Evolutionary conservation across 2,329 filamentous ascomycete genomes (phyloP).

Genomic region (Pseudopithomyces chartarum): DNA sequence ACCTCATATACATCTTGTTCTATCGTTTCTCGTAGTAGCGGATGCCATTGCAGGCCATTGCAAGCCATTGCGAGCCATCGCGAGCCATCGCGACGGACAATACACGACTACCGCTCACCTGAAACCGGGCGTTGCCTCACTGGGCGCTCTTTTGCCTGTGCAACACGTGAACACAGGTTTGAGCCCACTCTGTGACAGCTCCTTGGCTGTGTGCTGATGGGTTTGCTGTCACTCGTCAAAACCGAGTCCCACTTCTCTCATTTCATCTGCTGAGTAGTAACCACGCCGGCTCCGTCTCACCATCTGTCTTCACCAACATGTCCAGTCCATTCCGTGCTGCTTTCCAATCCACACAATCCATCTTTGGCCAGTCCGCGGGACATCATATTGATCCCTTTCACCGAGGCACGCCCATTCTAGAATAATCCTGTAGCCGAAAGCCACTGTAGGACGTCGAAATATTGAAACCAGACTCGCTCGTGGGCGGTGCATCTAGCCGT

Average conservation of each 20-base stretch:
- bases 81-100: background rate
- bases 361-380: too few relatives aligned
- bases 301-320: background rate
- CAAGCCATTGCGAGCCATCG: too few relatives aligned
- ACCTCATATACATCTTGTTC: background rate
- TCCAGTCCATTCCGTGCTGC: background rate
- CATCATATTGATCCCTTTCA: too few relatives aligned
- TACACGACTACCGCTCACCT: background rate
- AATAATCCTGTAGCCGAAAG: background rate
- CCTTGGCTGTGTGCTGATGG: background rate
- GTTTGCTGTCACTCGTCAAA: conserved; percentile 2
- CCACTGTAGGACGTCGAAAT: background rate
- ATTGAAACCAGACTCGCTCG: background rate
- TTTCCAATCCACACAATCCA: too few relatives aligned
- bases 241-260: conserved; percentile 6
- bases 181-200: background rate
- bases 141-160: conserved; percentile 7
- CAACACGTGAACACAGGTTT: conserved; percentile 7
- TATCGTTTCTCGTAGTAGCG: conserved; percentile 12
- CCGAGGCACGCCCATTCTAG: too few relatives aligned
- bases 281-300: conserved; percentile 8
- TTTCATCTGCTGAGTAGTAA: background rate
- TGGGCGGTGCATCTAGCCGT: background rate
- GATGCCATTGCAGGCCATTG: too few relatives aligned
- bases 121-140: conserved; percentile 1